These are phyloP conservation scores for Fusarium fujikuroi DNA, from an alignment of 2,329 filamentous ascomycete genomes.

Conservation along the genomic window DNA sequence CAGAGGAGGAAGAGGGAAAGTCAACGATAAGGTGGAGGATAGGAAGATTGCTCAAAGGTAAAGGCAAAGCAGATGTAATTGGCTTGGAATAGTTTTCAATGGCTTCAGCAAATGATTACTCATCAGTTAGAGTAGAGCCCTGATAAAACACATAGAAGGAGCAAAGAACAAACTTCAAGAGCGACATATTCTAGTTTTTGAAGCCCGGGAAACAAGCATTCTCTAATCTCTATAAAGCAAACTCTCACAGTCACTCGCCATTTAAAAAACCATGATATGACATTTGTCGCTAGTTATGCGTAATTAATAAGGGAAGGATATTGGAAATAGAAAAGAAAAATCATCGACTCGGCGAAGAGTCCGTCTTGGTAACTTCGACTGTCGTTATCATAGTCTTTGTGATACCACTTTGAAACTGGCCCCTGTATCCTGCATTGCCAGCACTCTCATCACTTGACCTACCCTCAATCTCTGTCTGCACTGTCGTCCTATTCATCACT, in stretches of 20 bases:
- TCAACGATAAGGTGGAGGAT: not conserved
- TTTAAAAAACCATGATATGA: not conserved
- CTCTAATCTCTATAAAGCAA: not conserved
- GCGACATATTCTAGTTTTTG: rapidly evolving
- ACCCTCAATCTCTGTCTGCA: constrained; percentile 37
- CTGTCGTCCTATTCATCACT: constrained; percentile 27
- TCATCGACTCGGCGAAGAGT: not conserved
- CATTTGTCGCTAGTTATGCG: not conserved
- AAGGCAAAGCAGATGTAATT: not conserved
- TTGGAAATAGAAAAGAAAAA: not conserved
- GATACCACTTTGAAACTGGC: constrained; percentile 30
- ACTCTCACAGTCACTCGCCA: not conserved
- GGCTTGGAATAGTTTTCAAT: not conserved
- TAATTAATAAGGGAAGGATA: too few relatives aligned
- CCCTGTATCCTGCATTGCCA: constrained; percentile 5
- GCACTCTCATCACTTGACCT: constrained; percentile 43
- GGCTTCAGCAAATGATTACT: too few relatives aligned
- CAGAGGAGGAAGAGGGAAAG: not conserved
- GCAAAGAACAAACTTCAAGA: not conserved
- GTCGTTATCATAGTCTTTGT: constrained; percentile 47
- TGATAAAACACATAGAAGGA: not conserved
- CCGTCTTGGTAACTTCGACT: constrained; percentile 30
- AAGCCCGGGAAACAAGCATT: not conserved
- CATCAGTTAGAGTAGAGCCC: not conserved
- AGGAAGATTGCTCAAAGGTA: not conserved